phyloP scores from a whole-genome alignment of 1,139 yeast species.

The Saccharomycopsis phalli region DNA sequence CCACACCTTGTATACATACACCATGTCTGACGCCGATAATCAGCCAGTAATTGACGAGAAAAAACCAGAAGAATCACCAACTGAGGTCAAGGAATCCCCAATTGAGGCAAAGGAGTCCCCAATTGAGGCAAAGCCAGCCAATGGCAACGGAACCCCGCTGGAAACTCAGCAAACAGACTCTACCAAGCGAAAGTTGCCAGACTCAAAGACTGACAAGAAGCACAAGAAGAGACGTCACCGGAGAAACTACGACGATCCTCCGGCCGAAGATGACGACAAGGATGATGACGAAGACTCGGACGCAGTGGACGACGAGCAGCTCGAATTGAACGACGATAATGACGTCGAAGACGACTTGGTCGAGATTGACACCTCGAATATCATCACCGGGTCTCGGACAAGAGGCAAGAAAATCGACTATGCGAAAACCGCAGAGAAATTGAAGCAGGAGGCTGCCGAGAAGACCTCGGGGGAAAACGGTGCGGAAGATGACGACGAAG shows the following conservation, averaged over 20 bases:
- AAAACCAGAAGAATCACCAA: no score
- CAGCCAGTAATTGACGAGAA: no score
- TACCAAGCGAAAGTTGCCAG: neutral
- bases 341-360: constrained; percentile 73
- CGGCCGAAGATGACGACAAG: constrained; percentile 24
- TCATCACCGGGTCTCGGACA: constrained; percentile 83
- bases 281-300: constrained; percentile 49
- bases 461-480: constrained; percentile 25
- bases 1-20: no score
- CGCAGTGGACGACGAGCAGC: constrained; percentile 40
- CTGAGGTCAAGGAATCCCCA: no score
- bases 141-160: neutral
- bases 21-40: no score
- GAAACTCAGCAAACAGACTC: neutral
- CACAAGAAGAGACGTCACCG: constrained; percentile 35
- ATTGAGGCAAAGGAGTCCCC: no score
- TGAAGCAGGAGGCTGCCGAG: constrained; percentile 38
- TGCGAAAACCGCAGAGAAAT: constrained; percentile 70
- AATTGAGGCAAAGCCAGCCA: no score
- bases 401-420: constrained; percentile 86
- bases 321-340: constrained; percentile 42
- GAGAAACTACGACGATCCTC: constrained; percentile 36
- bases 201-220: constrained; percentile 20
- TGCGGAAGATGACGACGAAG: constrained; percentile 33
- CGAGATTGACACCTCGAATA: constrained; percentile 79